Percentiles rank a stretch among this genome's conserved stretches.
phyloP scores from a whole-genome alignment of 257 asterid genomes.

The Scutellaria galericulata region DNA sequence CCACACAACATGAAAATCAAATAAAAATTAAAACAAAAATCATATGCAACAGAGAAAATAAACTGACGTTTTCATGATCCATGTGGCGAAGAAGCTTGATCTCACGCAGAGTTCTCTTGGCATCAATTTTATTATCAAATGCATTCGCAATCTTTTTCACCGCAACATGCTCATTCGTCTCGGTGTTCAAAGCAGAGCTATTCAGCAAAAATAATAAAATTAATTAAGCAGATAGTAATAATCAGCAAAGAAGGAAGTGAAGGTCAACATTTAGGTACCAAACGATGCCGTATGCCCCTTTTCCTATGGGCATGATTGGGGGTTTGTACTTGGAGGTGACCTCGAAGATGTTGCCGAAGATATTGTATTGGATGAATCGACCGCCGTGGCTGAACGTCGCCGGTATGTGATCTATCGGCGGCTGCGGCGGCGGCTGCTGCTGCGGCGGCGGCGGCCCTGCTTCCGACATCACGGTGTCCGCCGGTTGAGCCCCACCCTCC shows the following conservation, averaged over 20 bases:
- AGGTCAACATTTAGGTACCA: constrained; percentile 52
- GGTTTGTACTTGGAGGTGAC: constrained; percentile 95
- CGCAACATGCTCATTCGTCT: constrained; percentile 95
- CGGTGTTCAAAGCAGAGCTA: constrained; percentile 93
- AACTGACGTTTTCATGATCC: constrained; percentile 98
- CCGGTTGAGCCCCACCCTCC: constrained; percentile 79
- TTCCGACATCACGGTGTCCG: constrained; percentile 91
- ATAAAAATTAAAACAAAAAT: not conserved
- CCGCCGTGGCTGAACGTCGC: constrained; percentile 91
- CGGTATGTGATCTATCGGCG: constrained; percentile 70
- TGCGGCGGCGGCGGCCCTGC: constrained; percentile 58
- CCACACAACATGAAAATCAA: not conserved
- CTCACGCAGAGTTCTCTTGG: constrained; percentile 98
- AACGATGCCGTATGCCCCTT: constrained; percentile 99
- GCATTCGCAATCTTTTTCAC: constrained; percentile 96
- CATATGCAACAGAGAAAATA: constrained; percentile 6
- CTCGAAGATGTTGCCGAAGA: constrained; percentile 94
- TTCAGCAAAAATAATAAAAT: not conserved
- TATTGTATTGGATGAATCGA: constrained; percentile 85
- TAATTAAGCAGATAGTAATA: not conserved
- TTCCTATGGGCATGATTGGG: constrained; percentile 98
- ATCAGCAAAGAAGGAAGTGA: not conserved
- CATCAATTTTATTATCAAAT: constrained; percentile 91
- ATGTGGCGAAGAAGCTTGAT: constrained; percentile 98
- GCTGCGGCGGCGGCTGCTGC: constrained; percentile 46